Percentiles rank a stretch among this genome's conserved stretches.
Conservation (phyloP, 345 rosid genomes). For the Brassica nigra region DNA sequence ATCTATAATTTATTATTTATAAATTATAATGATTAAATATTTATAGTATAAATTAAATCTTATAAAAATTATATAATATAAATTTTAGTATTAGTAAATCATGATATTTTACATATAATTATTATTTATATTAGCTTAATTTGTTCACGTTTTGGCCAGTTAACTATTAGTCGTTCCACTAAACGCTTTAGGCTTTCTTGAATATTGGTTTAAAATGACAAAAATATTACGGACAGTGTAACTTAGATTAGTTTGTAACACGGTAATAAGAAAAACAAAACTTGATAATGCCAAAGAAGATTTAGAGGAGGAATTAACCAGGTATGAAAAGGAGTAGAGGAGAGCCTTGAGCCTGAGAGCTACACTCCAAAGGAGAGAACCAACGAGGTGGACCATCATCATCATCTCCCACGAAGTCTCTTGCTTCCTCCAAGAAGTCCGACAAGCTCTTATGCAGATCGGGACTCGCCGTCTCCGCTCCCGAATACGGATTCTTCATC, state of each 20-base stretch:
- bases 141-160: background rate
- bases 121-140: background rate
- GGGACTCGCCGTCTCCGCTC: slow-evolving; percentile 15
- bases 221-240: background rate
- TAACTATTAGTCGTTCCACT: background rate
- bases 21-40: background rate
- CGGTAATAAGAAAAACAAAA: background rate
- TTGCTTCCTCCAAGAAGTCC: slow-evolving; percentile 46
- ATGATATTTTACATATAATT: too few relatives aligned
- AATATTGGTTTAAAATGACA: background rate
- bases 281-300: background rate
- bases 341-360: slow-evolving; percentile 36
- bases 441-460: slow-evolving; percentile 41
- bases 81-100: background rate
- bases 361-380: slow-evolving; percentile 62
- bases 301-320: slow-evolving; percentile 37
- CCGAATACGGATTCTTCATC: slow-evolving; percentile 18
- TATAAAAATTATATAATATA: too few relatives aligned
- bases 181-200: background rate
- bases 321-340: slow-evolving; percentile 62
- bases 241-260: background rate
- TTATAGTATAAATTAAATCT: background rate
- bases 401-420: slow-evolving; percentile 27
- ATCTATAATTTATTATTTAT: too few relatives aligned
- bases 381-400: slow-evolving; percentile 65